A percentile compares a stretch with the other conserved stretches of the same genome.
These are phyloP conservation scores for Castanea mollissima DNA, from an alignment of 306 rosid species.

Conservation along the genomic window DNA sequence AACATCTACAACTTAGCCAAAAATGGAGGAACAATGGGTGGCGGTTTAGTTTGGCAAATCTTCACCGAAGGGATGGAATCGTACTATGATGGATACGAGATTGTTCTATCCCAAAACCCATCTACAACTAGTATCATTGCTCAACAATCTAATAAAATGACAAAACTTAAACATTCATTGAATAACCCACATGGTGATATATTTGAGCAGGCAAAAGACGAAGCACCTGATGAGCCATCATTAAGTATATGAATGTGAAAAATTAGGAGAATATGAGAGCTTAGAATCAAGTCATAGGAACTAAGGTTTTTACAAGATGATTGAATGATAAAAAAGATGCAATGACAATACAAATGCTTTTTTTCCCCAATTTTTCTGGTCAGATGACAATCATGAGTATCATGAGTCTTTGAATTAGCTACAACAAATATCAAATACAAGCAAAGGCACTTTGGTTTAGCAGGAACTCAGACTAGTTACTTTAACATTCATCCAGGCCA, in stretches of 20 bases:
- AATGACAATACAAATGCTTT: too few species aligned
- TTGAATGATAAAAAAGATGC: too few species aligned
- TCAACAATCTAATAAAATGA: slow-evolving; percentile 46
- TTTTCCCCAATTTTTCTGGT: too few species aligned
- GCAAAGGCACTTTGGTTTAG: too few species aligned
- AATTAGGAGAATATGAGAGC: background rate
- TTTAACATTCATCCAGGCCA: too few species aligned
- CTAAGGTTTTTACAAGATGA: background rate
- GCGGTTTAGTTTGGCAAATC: slow-evolving; percentile 54
- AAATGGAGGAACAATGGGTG: slow-evolving; percentile 40
- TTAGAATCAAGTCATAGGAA: background rate
- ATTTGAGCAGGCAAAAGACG: background rate
- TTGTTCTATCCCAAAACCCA: slow-evolving; percentile 41
- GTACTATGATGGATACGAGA: slow-evolving; percentile 44
- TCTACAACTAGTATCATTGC: slow-evolving; percentile 30
- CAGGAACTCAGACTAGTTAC: too few species aligned
- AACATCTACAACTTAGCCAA: slow-evolving; percentile 31
- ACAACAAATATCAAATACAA: too few species aligned
- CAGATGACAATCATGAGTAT: too few species aligned
- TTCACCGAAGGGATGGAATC: slow-evolving; percentile 48
- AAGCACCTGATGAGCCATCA: background rate
- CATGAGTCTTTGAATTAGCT: too few species aligned
- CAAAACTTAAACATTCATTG: slow-evolving; percentile 23
- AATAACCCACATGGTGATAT: background rate
- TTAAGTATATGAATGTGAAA: too few species aligned